Percentiles rank a stretch among this genome's conserved stretches.
phyloP scores from a whole-genome alignment of 768 basidiomycete species.

The Tremella fuciformis region DNA sequence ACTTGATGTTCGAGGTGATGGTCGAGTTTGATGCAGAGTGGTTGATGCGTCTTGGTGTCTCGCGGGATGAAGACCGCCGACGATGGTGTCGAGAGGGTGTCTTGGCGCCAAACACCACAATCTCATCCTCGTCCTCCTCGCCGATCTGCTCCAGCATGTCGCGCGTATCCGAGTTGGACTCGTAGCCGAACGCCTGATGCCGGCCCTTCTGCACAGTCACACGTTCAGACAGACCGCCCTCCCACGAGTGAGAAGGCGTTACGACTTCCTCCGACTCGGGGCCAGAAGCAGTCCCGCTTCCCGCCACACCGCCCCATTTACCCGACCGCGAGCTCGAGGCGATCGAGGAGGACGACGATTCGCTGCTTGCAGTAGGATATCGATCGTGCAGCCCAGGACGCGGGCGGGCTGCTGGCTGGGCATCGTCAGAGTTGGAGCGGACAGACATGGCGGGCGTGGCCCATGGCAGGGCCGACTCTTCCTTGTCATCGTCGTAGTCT shows the following conservation, averaged over 20 bases:
- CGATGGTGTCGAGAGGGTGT: neutral
- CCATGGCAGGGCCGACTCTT: constrained; percentile 44
- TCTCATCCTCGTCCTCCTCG: constrained; percentile 40
- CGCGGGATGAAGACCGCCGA: neutral
- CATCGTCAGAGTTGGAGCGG: neutral
- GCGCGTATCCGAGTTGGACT: constrained; percentile 8
- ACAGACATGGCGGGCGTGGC: constrained; percentile 23
- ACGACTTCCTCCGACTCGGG: constrained; percentile 43
- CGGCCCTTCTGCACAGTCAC: constrained; percentile 1
- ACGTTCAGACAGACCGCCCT: constrained; percentile 35
- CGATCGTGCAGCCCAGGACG: constrained; percentile 13
- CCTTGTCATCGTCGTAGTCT: constrained; percentile 31
- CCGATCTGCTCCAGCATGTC: constrained; percentile 36
- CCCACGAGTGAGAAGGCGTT: constrained; percentile 39
- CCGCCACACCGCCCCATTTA: constrained; percentile 15
- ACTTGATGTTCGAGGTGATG: constrained; percentile 7
- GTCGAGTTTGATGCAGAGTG: constrained; percentile 11
- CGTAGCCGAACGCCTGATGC: constrained; percentile 6
- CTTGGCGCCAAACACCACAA: constrained; percentile 29
- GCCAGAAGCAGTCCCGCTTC: constrained; percentile 14
- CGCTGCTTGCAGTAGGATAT: constrained; percentile 25
- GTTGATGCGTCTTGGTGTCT: neutral
- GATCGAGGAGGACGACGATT: constrained; percentile 24
- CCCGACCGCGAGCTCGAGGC: constrained; percentile 23
- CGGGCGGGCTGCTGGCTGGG: constrained; percentile 25